Conservation (phyloP, 2,329 filamentous ascomycete genomes). For the Fusarium lyarnte region DNA sequence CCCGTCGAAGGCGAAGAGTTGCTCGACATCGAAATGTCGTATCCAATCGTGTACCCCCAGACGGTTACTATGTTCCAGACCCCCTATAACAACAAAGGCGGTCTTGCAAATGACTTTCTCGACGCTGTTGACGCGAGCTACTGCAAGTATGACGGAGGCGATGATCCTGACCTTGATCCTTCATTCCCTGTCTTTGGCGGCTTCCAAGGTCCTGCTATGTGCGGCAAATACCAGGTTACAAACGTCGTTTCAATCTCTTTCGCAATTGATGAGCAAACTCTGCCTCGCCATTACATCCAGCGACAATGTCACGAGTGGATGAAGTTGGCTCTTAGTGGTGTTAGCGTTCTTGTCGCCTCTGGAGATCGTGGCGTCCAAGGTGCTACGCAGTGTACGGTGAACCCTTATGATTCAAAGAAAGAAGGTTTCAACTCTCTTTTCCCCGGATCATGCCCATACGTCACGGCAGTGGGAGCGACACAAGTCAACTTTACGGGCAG, state of each 20-base stretch:
- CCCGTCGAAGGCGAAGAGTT: not conserved
- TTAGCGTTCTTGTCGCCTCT: not conserved
- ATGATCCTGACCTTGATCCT: not conserved
- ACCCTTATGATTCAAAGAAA: not conserved
- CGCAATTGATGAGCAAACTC: not conserved
- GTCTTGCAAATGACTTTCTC: not conserved
- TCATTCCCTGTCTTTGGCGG: not conserved
- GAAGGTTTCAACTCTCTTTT: not conserved
- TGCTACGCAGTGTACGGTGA: not conserved
- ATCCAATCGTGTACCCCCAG: not conserved
- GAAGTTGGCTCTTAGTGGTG: constrained; percentile 3
- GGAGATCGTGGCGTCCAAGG: not conserved
- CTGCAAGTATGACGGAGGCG: not conserved
- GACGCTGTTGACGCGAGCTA: not conserved
- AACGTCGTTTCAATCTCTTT: not conserved
- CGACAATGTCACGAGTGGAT: not conserved
- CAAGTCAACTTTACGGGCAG: not conserved
- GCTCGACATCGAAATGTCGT: not conserved
- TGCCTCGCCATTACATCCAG: not conserved
- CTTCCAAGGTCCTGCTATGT: not conserved
- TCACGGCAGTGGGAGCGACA: not conserved
- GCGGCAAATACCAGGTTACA: not conserved
- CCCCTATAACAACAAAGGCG: not conserved
- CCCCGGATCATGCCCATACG: not conserved
- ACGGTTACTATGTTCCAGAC: not conserved